These are phyloP conservation scores for Dendrothele bispora DNA, from an alignment of 768 basidiomycete genomes.

Conservation along the genomic window DNA sequence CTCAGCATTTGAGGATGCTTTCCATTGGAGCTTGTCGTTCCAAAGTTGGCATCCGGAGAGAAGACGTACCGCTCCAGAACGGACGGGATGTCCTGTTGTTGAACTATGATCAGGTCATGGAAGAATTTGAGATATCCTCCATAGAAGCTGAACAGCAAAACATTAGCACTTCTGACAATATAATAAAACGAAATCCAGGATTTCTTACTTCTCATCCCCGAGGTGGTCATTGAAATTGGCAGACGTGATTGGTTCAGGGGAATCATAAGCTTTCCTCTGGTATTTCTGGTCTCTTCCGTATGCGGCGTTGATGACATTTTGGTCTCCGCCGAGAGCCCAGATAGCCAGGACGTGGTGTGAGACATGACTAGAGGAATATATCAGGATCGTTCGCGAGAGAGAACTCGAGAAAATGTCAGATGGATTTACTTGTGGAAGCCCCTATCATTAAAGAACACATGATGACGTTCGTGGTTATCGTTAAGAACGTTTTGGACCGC, in stretches of 20 bases:
- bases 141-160: too few species aligned
- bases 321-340: constrained; percentile 58
- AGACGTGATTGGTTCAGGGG: constrained; percentile 44
- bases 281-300: constrained; percentile 31
- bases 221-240: constrained; percentile 56
- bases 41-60: constrained; percentile 48
- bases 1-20: constrained; percentile 41
- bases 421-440: constrained; percentile 49
- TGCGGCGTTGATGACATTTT: constrained; percentile 32
- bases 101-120: constrained; percentile 32
- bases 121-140: constrained; percentile 61
- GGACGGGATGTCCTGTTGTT: constrained; percentile 40
- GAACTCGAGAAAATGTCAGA: not conserved
- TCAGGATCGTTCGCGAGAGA: not conserved
- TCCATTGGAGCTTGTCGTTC: constrained; percentile 20
- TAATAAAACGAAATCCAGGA: not conserved
- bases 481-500: constrained; percentile 34
- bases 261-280: constrained; percentile 36
- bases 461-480: constrained; percentile 47
- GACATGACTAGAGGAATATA: constrained; percentile 40
- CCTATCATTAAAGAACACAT: constrained; percentile 47
- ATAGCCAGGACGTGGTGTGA: constrained; percentile 58
- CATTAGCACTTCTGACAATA: too few species aligned
- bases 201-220: constrained; percentile 48
- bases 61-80: constrained; percentile 64